phyloP scores from a whole-genome alignment of 2,329 filamentous ascomycete species.

The Trichoderma brevicompactum region DNA sequence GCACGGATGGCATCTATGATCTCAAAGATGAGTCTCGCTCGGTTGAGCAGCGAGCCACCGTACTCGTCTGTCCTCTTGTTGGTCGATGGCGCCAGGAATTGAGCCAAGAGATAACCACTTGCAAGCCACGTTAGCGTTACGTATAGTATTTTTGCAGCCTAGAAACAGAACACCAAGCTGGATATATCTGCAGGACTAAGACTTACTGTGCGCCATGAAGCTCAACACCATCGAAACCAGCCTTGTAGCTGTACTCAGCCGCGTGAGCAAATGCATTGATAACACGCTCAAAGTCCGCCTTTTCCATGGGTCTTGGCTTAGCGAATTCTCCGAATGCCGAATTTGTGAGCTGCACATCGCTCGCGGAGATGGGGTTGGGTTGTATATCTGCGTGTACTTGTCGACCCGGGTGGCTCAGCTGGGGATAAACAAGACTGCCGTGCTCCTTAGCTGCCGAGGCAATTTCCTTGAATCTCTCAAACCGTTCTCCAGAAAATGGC shows the following conservation, averaged over 20 bases:
- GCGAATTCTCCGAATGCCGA: slow-evolving; percentile 42
- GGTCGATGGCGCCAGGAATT: slow-evolving; percentile 56
- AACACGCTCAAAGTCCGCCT: slow-evolving; percentile 60
- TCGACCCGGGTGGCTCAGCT: slow-evolving; percentile 64
- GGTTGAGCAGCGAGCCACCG: slow-evolving; percentile 50
- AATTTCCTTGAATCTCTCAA: slow-evolving; percentile 63
- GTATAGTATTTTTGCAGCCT: no score
- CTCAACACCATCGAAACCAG: slow-evolving; percentile 60
- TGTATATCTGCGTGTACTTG: slow-evolving; percentile 33
- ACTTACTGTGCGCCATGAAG: slow-evolving; percentile 56
- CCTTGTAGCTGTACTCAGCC: slow-evolving; percentile 64
- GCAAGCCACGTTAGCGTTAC: background rate
- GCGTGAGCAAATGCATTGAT: slow-evolving; percentile 65
- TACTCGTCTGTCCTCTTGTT: slow-evolving; percentile 59
- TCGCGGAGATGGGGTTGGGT: slow-evolving; percentile 48
- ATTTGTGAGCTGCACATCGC: slow-evolving; percentile 43
- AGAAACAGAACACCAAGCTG: background rate
- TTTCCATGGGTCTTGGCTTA: slow-evolving; percentile 57
- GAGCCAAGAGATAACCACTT: slow-evolving; percentile 56
- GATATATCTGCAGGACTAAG: background rate
- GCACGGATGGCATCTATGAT: slow-evolving; percentile 45
- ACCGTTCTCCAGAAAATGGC: slow-evolving; percentile 58
- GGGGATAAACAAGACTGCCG: slow-evolving; percentile 63
- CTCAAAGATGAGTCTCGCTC: slow-evolving; percentile 52
- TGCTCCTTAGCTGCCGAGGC: slow-evolving; percentile 59